Evolutionary conservation across 805 yeast species (phyloP).

Genomic region (Ogataea allantospora): DNA sequence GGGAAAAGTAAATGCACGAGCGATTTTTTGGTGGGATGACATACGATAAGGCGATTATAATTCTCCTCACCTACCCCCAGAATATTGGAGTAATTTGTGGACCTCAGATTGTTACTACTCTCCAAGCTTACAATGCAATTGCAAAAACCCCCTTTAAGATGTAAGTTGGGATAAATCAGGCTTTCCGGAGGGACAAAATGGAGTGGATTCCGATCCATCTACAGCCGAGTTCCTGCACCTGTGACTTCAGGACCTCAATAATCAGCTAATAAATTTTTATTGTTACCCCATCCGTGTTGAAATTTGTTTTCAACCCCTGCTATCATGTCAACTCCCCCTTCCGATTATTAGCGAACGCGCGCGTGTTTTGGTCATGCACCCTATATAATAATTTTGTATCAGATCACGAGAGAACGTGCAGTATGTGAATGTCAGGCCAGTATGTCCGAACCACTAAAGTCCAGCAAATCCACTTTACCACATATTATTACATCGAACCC

Average conservation of each 20-base stretch:
- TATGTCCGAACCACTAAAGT: no score
- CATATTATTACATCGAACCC: not conserved
- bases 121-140: constrained; percentile 1
- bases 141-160: constrained; percentile 1
- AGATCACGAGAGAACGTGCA: not conserved
- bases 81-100: not conserved
- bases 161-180: not conserved
- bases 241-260: not conserved
- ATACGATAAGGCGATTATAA: no score
- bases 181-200: constrained; percentile 1
- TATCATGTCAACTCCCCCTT: not conserved
- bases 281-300: constrained; percentile 1
- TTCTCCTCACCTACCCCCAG: no score
- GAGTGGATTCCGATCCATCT: not conserved
- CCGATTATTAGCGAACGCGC: not conserved
- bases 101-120: not conserved
- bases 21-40: no score
- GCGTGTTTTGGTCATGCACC: not conserved
- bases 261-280: not conserved
- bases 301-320: not conserved
- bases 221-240: no score
- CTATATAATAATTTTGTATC: no score
- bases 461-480: not conserved
- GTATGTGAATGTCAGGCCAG: not conserved
- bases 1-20: no score